Conservation (phyloP, 495 filamentous ascomycete genomes). For the Bathelium albidoporum region DNA sequence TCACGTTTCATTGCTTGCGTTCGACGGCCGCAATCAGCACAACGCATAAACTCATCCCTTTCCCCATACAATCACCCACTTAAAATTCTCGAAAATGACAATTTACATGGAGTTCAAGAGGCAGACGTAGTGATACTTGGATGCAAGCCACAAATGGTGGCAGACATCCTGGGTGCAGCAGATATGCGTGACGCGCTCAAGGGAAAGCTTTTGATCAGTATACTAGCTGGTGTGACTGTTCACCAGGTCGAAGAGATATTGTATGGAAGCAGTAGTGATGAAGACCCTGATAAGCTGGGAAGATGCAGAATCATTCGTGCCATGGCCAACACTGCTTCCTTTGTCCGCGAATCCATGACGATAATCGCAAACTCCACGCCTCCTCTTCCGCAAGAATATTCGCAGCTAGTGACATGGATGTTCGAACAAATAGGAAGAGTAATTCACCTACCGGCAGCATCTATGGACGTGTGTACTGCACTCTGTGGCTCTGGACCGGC, state of each 20-base stretch:
- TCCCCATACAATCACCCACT: conserved; percentile 35
- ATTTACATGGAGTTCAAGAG: conserved; percentile 45
- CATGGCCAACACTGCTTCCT: conserved; percentile 67
- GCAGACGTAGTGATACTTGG: conserved; percentile 60
- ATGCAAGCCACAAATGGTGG: conserved; percentile 70
- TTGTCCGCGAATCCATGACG: conserved; percentile 71
- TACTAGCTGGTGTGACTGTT: conserved; percentile 70
- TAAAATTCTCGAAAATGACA: conserved; percentile 41
- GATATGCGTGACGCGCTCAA: conserved; percentile 60
- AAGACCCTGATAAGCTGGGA: conserved; percentile 18
- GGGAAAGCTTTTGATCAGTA: conserved; percentile 74
- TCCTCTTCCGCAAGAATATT: conserved; percentile 41
- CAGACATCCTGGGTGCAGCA: conserved; percentile 48
- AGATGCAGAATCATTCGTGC: conserved; percentile 54
- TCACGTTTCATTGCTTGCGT: conserved; percentile 70
- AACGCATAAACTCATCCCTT: conserved; percentile 53
- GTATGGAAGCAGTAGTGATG: conserved; percentile 31
- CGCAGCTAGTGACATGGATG: conserved; percentile 61
- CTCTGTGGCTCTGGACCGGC: conserved; percentile 72
- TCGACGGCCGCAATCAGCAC: conserved; percentile 48
- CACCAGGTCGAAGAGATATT: conserved; percentile 53
- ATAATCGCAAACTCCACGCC: conserved; percentile 56
- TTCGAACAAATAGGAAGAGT: conserved; percentile 62
- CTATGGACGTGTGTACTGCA: conserved; percentile 67
- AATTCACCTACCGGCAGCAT: conserved; percentile 48